A percentile compares a stretch with the other conserved stretches of the same genome.
Conservation (phyloP, 2,329 filamentous ascomycete species). For the Podosphaera leucotricha region DNA sequence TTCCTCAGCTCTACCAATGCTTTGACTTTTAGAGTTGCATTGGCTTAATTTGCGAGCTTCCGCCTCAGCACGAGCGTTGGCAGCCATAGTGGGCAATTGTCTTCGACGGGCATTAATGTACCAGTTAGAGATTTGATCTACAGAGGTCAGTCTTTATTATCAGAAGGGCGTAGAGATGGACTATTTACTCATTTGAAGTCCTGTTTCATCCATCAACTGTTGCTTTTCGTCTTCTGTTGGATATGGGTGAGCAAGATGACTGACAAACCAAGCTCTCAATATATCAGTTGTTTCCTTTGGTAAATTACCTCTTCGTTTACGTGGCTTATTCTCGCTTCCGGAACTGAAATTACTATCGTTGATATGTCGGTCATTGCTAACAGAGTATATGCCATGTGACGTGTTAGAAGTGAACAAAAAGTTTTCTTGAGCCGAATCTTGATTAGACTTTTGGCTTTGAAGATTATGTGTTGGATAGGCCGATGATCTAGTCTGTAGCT, state of each 20-base stretch:
- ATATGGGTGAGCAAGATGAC: conserved; percentile 61
- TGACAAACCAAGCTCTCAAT: conserved; percentile 55
- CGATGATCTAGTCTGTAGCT: neutral
- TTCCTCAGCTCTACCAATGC: neutral
- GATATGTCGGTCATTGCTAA: neutral
- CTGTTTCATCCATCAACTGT: conserved; percentile 51
- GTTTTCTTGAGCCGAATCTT: neutral
- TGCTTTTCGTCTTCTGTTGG: conserved; percentile 77
- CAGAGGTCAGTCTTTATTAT: conserved; percentile 1
- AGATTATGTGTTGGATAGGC: neutral
- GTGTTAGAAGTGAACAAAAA: neutral
- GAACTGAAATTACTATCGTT: neutral
- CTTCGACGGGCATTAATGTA: conserved; percentile 56
- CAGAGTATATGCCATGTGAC: neutral
- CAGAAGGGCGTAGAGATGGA: neutral
- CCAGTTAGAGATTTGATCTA: conserved; percentile 56
- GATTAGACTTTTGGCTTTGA: neutral
- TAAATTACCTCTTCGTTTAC: conserved; percentile 56
- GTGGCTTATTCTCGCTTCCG: conserved; percentile 7
- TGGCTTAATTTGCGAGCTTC: conserved; percentile 3
- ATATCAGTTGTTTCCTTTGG: conserved; percentile 78
- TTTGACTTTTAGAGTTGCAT: neutral
- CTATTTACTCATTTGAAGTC: conserved; percentile 52
- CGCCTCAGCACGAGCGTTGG: conserved; percentile 19
- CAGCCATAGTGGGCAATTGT: conserved; percentile 35